A percentile compares a stretch with the other conserved stretches of the same genome.
These are phyloP conservation scores for Astrephomene gubernaculifera DNA, from an alignment of 139 green algal genomes.

Conservation along the genomic window DNA sequence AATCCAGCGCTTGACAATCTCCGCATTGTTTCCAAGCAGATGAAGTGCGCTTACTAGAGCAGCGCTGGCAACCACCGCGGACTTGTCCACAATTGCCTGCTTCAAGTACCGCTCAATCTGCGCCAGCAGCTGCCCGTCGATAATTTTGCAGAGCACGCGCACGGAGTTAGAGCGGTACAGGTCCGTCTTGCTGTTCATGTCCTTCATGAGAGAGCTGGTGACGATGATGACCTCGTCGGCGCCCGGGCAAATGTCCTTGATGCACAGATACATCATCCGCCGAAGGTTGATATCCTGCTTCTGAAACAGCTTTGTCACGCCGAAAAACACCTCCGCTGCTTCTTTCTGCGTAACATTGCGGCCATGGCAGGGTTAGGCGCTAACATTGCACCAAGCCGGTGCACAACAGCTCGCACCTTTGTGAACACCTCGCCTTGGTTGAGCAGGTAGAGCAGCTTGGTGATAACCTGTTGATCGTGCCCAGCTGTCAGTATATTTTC, in stretches of 20 bases:
- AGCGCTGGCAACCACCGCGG: slow-evolving; percentile 74
- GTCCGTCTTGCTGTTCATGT: slow-evolving; percentile 98
- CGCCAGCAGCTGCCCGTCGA: slow-evolving; percentile 89
- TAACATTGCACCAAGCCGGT: background rate
- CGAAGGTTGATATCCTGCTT: slow-evolving; percentile 94
- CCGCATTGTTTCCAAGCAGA: slow-evolving; percentile 83
- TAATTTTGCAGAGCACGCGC: slow-evolving; percentile 97
- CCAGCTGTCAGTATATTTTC: no score
- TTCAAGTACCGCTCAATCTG: slow-evolving; percentile 94
- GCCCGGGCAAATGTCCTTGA: slow-evolving; percentile 98
- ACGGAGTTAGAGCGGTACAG: slow-evolving; percentile 97
- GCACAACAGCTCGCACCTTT: slow-evolving; percentile 83
- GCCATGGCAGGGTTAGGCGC: background rate
- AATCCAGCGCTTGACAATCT: slow-evolving; percentile 98
- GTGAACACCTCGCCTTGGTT: slow-evolving; percentile 98
- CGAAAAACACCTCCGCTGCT: slow-evolving; percentile 98
- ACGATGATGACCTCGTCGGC: slow-evolving; percentile 99
- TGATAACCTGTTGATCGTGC: slow-evolving; percentile 99
- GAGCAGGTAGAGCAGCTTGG: slow-evolving; percentile 98
- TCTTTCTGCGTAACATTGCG: slow-evolving; percentile 87
- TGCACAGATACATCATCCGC: slow-evolving; percentile 98
- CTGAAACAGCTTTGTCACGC: slow-evolving; percentile 98
- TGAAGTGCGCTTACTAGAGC: slow-evolving; percentile 92
- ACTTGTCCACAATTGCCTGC: slow-evolving; percentile 98
- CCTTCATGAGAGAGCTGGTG: slow-evolving; percentile 98